Evolutionary conservation across 441 rosid genomes (phyloP).

Genomic region (Capsella rubella): DNA sequence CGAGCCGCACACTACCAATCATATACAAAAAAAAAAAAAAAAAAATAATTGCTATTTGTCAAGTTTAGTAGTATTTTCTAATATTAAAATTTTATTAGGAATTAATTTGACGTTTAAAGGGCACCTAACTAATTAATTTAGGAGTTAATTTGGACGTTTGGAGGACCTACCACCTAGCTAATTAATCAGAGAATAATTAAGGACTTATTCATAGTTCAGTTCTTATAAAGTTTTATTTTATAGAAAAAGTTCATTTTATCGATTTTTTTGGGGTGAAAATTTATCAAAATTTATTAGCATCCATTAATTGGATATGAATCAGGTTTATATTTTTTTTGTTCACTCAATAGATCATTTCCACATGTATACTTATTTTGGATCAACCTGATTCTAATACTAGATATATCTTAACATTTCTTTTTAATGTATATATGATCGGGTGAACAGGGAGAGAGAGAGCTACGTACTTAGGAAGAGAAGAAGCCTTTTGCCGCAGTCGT

Average conservation of each 20-base stretch:
- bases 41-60: not conserved
- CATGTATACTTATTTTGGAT: not conserved
- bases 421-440: not conserved
- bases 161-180: not conserved
- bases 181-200: too few species aligned
- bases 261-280: too few species aligned
- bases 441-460: not conserved
- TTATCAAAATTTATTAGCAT: not conserved
- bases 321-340: not conserved
- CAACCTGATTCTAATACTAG: not conserved
- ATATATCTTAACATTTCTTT: not conserved
- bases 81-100: too few species aligned
- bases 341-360: not conserved
- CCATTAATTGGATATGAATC: not conserved
- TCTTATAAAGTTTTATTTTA: not conserved
- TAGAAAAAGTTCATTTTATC: not conserved
- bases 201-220: not conserved
- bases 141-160: not conserved
- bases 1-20: constrained; percentile 56
- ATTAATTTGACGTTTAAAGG: not conserved
- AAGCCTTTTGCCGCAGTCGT: constrained; percentile 73
- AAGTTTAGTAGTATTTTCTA: not conserved
- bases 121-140: too few species aligned
- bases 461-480: constrained; percentile 60
- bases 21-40: not conserved